Base-by-base conservation (phyloP, 768 basidiomycete species). In the Nidula microcarpa region DNA sequence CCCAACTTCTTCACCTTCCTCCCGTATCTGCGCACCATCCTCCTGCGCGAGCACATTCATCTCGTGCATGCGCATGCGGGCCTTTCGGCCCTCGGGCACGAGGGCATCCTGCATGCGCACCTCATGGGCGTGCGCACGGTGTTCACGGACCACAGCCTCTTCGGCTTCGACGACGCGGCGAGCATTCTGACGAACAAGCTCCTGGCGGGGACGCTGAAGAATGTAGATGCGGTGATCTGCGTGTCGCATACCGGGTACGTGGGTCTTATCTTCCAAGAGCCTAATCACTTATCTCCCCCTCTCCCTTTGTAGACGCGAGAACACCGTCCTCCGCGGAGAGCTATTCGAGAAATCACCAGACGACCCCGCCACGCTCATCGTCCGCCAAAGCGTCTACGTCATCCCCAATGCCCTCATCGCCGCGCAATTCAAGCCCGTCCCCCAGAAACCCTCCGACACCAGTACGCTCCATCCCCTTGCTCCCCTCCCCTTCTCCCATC, bases 131-230 rank as follows among this genome's bases (percentile, higher is more conserved):
- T 98, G 10, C 84, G 89, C 39, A 94, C 93, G 0, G 90, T 98
- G 8, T 96, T 98, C 66, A 98, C 97, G 0, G 97, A 99, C 68
- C 96, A 99, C 61, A 94, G 91, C 62, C 69, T 99, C 30, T 98
- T 98, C 60, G 96, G 94, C 1, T 94, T 99, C 63, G 95, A 92
- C 33, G 95, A 98, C 63, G 95, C 97, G 13, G 95, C 94, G 1
- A 94, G 95, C 59, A 96, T 99, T 39, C 74, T 98, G 57, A 98
- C 97, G 5, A 99, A 99, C 74, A 99, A 99, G 67, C 80, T 99
- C 34, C 74, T 98, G 39, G 89, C 84, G 9, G 94, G 83, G 4
- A 87, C 90, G 2, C 73, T 99, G 62, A 82, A 86, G 55, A 94
- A 96, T 64, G 91, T 95, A 0, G 96, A 98, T 60, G 93, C 88